Conservation (phyloP, 1,284 basidiomycete genomes). For the Naganishia liquefaciens region DNA sequence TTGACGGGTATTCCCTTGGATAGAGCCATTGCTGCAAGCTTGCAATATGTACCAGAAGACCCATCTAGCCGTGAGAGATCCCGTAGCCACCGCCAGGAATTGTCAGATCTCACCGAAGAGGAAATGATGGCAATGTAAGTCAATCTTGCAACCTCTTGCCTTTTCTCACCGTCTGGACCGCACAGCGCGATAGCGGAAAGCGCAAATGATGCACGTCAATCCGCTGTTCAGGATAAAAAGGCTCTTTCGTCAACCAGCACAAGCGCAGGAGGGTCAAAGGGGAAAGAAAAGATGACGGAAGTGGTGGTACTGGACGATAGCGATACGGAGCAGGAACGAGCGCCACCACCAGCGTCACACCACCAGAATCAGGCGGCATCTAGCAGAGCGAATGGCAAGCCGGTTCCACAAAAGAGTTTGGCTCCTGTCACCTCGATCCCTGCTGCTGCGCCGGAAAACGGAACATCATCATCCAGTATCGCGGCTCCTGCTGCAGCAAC, state of each 20-base stretch:
- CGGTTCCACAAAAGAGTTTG: background rate
- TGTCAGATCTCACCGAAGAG: constrained; percentile 11
- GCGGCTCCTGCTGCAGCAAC: background rate
- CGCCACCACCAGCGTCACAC: no score
- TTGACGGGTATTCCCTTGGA: background rate
- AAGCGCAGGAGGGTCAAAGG: background rate
- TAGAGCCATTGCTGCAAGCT: constrained; percentile 26
- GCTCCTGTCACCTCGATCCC: background rate
- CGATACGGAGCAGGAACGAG: constrained; percentile 18
- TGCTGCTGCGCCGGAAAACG: background rate
- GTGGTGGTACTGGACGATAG: constrained; percentile 14
- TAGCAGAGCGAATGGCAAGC: background rate
- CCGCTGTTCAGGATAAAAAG: background rate
- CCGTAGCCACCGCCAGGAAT: background rate
- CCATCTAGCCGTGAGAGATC: background rate
- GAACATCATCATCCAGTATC: background rate
- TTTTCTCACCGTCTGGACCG: background rate
- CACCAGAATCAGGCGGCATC: no score
- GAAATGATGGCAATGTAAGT: constrained; percentile 27
- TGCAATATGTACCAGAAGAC: background rate
- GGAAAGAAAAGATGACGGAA: constrained; percentile 6
- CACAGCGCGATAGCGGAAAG: constrained; percentile 9
- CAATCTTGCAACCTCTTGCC: no score
- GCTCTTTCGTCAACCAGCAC: background rate
- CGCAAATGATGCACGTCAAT: background rate